A percentile compares a stretch with the other conserved stretches of the same genome.
Evolutionary conservation across 352 stramenopile genomes (phyloP).

Genomic region (Globisporangium camurandrum): DNA sequence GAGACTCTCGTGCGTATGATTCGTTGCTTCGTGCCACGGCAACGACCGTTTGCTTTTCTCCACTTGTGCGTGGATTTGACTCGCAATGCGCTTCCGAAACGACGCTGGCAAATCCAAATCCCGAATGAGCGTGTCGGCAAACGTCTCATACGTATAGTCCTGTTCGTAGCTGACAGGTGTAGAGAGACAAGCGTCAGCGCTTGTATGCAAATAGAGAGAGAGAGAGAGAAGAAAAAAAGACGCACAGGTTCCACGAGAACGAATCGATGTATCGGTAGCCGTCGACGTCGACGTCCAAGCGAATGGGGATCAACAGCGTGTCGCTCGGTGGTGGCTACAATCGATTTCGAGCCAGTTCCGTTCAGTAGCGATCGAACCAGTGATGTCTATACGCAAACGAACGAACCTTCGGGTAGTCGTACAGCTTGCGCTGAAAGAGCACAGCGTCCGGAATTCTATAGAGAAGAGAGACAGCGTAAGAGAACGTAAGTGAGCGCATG

Average conservation of each 20-base stretch:
- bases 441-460: slow-evolving; percentile 18
- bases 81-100: slow-evolving; percentile 61
- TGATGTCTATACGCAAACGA: neutral
- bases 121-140: slow-evolving; percentile 54
- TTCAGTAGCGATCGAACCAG: neutral
- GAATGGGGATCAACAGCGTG: slow-evolving; percentile 56
- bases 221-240: neutral
- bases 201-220: neutral
- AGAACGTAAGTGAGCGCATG: too few relatives aligned
- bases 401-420: slow-evolving; percentile 67
- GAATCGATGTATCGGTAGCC: slow-evolving; percentile 80
- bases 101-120: slow-evolving; percentile 68
- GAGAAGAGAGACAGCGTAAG: too few relatives aligned
- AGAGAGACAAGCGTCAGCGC: neutral
- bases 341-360: neutral
- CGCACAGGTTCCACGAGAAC: slow-evolving; percentile 71
- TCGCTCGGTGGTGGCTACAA: slow-evolving; percentile 37
- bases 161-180: slow-evolving; percentile 57
- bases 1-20: slow-evolving; percentile 41
- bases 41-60: slow-evolving; percentile 48
- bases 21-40: slow-evolving; percentile 47
- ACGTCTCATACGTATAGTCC: slow-evolving; percentile 71
- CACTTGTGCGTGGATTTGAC: slow-evolving; percentile 60
- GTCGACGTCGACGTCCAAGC: slow-evolving; percentile 71
- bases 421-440: slow-evolving; percentile 45